These are phyloP conservation scores for Neurospora africana DNA, from an alignment of 495 filamentous ascomycete species.

Conservation along the genomic window DNA sequence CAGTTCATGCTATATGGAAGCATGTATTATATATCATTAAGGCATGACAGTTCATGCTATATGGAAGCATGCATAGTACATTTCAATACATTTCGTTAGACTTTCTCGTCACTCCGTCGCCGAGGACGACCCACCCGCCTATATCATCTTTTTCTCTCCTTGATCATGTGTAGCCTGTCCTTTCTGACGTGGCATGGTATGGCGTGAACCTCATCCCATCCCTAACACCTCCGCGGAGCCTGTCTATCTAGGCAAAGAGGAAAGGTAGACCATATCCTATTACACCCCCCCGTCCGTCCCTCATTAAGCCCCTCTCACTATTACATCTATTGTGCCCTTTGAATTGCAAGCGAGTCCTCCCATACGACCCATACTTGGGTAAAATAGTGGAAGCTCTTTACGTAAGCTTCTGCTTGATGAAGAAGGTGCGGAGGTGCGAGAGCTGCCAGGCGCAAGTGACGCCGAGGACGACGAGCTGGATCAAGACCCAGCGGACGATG, in stretches of 20 bases:
- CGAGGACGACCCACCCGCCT: neutral
- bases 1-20: neutral
- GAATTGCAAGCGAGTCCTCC: neutral
- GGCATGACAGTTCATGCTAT: neutral
- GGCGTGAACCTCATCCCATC: neutral
- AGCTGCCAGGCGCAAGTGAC: constrained; percentile 95
- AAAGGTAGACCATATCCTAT: neutral
- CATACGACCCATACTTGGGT: neutral
- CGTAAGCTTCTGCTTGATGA: constrained; percentile 99
- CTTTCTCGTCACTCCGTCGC: neutral
- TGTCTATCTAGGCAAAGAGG: neutral
- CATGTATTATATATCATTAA: neutral
- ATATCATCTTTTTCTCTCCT: neutral
- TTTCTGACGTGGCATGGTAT: neutral
- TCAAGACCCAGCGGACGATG: constrained; percentile 86
- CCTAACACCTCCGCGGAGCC: neutral
- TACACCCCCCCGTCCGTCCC: neutral
- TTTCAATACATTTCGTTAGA: neutral
- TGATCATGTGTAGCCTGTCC: neutral
- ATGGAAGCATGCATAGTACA: neutral
- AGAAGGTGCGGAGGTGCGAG: constrained; percentile 88
- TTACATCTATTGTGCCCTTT: neutral
- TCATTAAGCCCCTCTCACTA: neutral
- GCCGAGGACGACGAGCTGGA: constrained; percentile 81
- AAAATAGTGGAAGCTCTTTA: constrained; percentile 20